A percentile compares a stretch with the other conserved stretches of the same genome.
Conservation (phyloP, 2,329 filamentous ascomycete genomes). For the Pleomassaria siparia region DNA sequence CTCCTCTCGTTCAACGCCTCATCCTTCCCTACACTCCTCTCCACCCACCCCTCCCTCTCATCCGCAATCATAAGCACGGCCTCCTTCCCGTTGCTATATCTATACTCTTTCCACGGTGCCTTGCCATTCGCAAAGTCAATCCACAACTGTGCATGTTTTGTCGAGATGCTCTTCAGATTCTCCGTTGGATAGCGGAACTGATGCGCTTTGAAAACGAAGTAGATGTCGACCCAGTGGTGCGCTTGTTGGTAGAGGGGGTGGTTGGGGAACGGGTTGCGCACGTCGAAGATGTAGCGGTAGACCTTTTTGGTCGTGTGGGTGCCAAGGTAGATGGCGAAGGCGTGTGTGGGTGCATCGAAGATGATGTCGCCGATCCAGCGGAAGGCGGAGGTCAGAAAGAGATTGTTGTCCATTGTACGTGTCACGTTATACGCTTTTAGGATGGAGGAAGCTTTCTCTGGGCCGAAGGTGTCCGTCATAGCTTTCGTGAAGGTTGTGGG, state of each 20-base stretch:
- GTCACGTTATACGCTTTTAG: slow-evolving; percentile 44
- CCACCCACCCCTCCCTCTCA: slow-evolving; percentile 24
- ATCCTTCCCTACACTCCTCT: slow-evolving; percentile 15
- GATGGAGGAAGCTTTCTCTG: slow-evolving; percentile 10
- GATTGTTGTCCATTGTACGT: slow-evolving; percentile 35
- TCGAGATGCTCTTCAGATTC: slow-evolving; percentile 20
- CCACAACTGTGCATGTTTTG: slow-evolving; percentile 23
- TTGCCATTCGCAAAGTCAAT: slow-evolving; percentile 22
- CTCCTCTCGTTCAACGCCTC: slow-evolving; percentile 15
- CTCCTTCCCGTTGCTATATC: slow-evolving; percentile 5
- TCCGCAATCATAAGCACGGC: slow-evolving; percentile 23
- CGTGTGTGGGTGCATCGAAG: slow-evolving; percentile 39
- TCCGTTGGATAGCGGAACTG: slow-evolving; percentile 20
- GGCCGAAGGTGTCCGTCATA: slow-evolving; percentile 18
- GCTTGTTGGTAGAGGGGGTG: slow-evolving; percentile 17
- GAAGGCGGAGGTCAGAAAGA: slow-evolving; percentile 41
- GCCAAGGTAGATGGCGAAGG: slow-evolving; percentile 12
- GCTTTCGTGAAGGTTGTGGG: slow-evolving; percentile 24
- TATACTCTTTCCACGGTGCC: slow-evolving; percentile 21
- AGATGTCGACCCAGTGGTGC: slow-evolving; percentile 34
- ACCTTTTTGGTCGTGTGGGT: slow-evolving; percentile 15
- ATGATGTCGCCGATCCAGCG: slow-evolving; percentile 49
- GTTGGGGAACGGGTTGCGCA: slow-evolving; percentile 29
- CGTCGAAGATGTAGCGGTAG: slow-evolving; percentile 31
- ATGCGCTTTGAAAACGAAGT: slow-evolving; percentile 27